A percentile compares a stretch with the other conserved stretches of the same genome.
Conservation (phyloP, 495 filamentous ascomycete genomes). For the Penicillium odoratum region DNA sequence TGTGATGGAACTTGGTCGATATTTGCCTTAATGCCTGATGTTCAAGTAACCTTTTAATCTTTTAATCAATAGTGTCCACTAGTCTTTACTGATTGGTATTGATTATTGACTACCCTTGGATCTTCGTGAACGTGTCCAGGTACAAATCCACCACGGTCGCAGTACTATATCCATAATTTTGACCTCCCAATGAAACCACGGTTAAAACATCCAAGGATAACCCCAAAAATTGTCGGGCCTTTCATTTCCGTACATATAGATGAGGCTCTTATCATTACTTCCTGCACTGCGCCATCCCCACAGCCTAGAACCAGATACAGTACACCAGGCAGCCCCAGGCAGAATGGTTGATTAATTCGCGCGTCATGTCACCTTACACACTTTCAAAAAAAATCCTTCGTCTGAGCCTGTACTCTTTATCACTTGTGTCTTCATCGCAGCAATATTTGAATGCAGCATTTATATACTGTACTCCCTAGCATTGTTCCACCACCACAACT, state of each 20-base stretch:
- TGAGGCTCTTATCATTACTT: slow-evolving; percentile 1
- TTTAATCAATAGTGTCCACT: neutral
- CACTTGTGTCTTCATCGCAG: neutral
- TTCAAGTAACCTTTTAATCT: neutral
- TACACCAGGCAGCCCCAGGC: neutral
- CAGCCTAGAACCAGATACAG: neutral
- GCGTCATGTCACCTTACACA: neutral
- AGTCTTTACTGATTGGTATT: neutral
- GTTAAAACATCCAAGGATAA: neutral
- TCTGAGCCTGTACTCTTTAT: neutral
- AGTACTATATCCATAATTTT: neutral
- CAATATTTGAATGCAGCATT: neutral
- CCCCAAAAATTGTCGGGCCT: neutral
- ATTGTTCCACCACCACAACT: neutral
- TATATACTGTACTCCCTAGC: neutral
- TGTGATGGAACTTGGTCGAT: slow-evolving; percentile 45
- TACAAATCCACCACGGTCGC: neutral
- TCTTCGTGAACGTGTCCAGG: neutral
- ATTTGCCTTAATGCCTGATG: slow-evolving; percentile 26
- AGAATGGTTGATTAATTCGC: slow-evolving; percentile 1
- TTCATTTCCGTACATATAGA: neutral
- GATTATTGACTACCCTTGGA: too few relatives aligned
- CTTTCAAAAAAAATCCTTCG: neutral
- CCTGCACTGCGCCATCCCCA: neutral
- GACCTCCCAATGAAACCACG: neutral